Percentiles rank a stretch among this genome's conserved stretches.
Conservation (phyloP, 495 filamentous ascomycete species). For the Lineolata rhizophorae region DNA sequence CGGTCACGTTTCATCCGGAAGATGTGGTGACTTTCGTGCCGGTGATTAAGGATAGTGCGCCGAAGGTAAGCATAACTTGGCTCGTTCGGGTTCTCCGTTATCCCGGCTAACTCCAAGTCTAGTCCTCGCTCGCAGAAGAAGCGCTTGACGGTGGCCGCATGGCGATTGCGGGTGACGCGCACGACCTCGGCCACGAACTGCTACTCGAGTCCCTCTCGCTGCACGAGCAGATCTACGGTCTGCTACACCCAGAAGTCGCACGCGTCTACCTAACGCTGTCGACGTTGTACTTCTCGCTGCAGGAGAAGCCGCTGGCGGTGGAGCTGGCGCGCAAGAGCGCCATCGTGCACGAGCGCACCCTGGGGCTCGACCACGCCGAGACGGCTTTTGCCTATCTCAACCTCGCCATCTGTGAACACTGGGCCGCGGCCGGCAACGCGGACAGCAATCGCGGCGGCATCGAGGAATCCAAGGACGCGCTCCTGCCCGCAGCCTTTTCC, state of each 20-base stretch:
- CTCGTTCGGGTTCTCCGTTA: background rate
- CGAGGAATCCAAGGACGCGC: no score
- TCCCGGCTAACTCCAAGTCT: constrained; percentile 3
- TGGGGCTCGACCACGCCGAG: constrained; percentile 84
- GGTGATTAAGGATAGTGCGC: constrained; percentile 79
- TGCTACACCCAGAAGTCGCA: constrained; percentile 90
- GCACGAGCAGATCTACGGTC: constrained; percentile 97
- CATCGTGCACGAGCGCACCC: constrained; percentile 83
- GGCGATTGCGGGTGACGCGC: constrained; percentile 81
- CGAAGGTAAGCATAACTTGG: constrained; percentile 20
- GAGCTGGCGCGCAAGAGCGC: constrained; percentile 92
- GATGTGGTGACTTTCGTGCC: constrained; percentile 85
- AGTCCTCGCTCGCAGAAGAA: constrained; percentile 85
- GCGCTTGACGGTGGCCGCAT: constrained; percentile 88
- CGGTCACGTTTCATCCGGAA: constrained; percentile 53
- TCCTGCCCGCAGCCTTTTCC: no score
- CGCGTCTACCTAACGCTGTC: constrained; percentile 86
- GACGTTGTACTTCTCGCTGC: constrained; percentile 84
- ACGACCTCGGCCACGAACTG: constrained; percentile 88
- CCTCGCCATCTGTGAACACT: constrained; percentile 84
- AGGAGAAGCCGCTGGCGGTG: constrained; percentile 85
- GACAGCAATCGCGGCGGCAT: no score
- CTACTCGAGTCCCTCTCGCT: constrained; percentile 86
- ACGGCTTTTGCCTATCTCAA: constrained; percentile 91
- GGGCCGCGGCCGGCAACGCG: constrained; percentile 72